These are phyloP conservation scores for Tilletia setariae DNA, from an alignment of 1,284 basidiomycete genomes.

Conservation along the genomic window DNA sequence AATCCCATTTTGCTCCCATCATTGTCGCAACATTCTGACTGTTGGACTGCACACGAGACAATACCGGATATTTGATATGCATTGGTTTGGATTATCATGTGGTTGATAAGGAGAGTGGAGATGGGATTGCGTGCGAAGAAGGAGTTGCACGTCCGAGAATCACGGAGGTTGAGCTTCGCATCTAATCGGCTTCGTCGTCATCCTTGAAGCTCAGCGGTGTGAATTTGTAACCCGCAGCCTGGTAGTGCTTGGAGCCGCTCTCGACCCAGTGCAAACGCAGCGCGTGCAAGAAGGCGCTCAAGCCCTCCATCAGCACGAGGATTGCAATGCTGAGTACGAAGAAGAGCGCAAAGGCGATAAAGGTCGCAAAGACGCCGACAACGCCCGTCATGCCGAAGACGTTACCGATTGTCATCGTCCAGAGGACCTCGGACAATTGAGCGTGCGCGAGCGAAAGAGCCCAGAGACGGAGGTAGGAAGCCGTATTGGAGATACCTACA, in stretches of 20 bases:
- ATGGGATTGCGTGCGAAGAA: too few species aligned
- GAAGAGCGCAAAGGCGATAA: slow-evolving; percentile 74
- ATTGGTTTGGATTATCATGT: too few species aligned
- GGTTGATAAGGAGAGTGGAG: too few species aligned
- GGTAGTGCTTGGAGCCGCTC: slow-evolving; percentile 78
- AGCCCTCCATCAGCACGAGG: slow-evolving; percentile 83
- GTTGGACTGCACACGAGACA: too few species aligned
- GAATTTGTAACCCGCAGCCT: slow-evolving; percentile 72
- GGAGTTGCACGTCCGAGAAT: too few species aligned
- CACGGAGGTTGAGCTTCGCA: not conserved
- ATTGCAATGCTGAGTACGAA: slow-evolving; percentile 69
- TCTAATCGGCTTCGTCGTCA: slow-evolving; percentile 15
- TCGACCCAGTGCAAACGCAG: slow-evolving; percentile 97
- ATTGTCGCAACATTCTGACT: too few species aligned
- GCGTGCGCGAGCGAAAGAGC: slow-evolving; percentile 96
- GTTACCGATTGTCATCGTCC: slow-evolving; percentile 54
- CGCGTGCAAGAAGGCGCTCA: slow-evolving; percentile 78
- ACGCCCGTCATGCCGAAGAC: slow-evolving; percentile 57
- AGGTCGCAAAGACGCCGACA: slow-evolving; percentile 62
- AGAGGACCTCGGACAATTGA: slow-evolving; percentile 83
- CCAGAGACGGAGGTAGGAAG: slow-evolving; percentile 98
- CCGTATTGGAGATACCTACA: slow-evolving; percentile 83
- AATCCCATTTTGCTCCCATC: too few species aligned
- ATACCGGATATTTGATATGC: too few species aligned
- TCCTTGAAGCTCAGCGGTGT: slow-evolving; percentile 38